These are phyloP conservation scores for Trichoderma polysporum DNA, from an alignment of 2,329 filamentous ascomycete species.

Conservation along the genomic window DNA sequence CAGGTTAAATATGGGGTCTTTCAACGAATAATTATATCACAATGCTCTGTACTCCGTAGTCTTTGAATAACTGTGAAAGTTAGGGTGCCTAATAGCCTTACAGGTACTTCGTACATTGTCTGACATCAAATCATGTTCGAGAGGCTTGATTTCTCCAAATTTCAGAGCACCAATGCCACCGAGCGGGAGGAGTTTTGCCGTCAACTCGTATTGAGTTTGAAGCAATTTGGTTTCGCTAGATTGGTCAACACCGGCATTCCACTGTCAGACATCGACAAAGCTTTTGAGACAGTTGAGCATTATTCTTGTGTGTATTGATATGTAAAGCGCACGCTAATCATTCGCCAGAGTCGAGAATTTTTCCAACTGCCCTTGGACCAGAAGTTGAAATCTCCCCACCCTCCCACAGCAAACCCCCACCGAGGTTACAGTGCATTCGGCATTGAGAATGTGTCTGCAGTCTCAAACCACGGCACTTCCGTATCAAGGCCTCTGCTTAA, in stretches of 20 bases:
- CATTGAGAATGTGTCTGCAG: conserved; percentile 12
- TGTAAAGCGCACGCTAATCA: background rate
- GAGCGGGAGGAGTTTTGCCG: conserved; percentile 3
- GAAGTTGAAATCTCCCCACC: conserved; percentile 15
- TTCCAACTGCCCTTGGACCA: conserved; percentile 9
- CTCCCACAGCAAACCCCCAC: conserved; percentile 16
- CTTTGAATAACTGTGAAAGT: too few relatives aligned
- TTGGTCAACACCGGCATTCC: conserved; percentile 4
- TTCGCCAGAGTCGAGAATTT: conserved; percentile 8
- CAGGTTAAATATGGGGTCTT: background rate
- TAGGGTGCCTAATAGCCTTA: background rate
- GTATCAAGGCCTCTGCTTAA: conserved; percentile 5
- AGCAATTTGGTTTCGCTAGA: conserved; percentile 7
- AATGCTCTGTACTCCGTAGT: too few relatives aligned
- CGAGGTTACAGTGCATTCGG: conserved; percentile 16
- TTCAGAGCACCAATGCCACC: background rate
- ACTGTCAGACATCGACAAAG: background rate
- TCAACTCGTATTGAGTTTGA: conserved; percentile 1
- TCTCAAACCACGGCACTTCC: conserved; percentile 3
- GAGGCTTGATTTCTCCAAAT: background rate
- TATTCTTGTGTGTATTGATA: background rate
- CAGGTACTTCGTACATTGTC: too few relatives aligned
- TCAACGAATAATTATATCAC: background rate
- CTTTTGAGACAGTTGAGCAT: conserved; percentile 12
- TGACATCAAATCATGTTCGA: conserved; percentile 9